Evolutionary conservation across 164 flowering plant species (phyloP).

Genomic region (Houttuynia cordata): DNA sequence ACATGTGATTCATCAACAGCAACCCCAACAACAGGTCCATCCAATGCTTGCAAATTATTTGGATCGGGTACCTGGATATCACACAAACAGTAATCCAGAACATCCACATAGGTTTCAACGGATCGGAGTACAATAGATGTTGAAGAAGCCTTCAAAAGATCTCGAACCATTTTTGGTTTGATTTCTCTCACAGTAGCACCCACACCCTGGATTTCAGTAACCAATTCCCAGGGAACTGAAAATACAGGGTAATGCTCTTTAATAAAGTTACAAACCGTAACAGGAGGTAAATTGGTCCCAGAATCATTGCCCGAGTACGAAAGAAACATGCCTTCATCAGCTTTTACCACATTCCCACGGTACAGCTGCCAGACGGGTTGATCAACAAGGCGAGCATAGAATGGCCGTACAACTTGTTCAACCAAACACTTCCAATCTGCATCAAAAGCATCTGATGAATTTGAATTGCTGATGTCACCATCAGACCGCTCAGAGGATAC

Average conservation of each 20-base stretch:
- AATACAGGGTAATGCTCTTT: constrained; percentile 97
- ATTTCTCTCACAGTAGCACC: constrained; percentile 73
- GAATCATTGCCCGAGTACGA: constrained; percentile 66
- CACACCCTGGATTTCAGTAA: constrained; percentile 76
- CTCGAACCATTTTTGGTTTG: constrained; percentile 93
- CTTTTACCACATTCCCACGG: constrained; percentile 78
- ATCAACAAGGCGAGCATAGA: constrained; percentile 68
- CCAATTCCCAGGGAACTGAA: constrained; percentile 95
- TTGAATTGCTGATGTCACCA: constrained; percentile 11
- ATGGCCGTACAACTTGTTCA: constrained; percentile 71
- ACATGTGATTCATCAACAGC: constrained; percentile 6
- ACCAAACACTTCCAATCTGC: constrained; percentile 71
- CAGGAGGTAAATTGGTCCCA: constrained; percentile 46
- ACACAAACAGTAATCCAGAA: constrained; percentile 85
- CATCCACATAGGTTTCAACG: constrained; percentile 75
- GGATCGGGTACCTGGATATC: constrained; percentile 46
- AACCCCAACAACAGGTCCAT: constrained; percentile 13
- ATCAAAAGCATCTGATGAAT: constrained; percentile 18
- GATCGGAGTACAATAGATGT: constrained; percentile 59
- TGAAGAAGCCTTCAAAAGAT: constrained; percentile 63
- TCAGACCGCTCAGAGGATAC: constrained; percentile 15
- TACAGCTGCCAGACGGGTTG: constrained; percentile 94
- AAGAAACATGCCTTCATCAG: constrained; percentile 95
- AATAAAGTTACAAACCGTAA: constrained; percentile 78
- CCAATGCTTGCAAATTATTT: constrained; percentile 14